phyloP scores from a whole-genome alignment of 345 rosid genomes.

The Firmiana major region DNA sequence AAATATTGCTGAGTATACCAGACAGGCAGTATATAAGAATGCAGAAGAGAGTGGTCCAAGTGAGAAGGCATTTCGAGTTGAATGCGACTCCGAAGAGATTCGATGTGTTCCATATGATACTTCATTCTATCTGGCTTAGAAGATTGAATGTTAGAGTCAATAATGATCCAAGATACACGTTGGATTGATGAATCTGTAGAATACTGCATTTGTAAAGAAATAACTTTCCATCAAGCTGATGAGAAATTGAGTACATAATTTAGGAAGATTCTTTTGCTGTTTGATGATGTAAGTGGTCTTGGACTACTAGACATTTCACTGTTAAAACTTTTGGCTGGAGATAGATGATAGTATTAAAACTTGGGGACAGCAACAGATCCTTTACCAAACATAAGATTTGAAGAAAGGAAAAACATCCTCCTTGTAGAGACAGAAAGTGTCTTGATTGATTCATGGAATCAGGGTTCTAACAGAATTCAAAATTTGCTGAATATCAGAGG shows the following conservation, averaged over 20 bases:
- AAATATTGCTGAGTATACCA: slow-evolving; percentile 49
- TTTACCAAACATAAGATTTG: too few relatives aligned
- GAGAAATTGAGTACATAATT: background rate
- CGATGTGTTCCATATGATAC: slow-evolving; percentile 89
- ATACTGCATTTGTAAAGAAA: background rate
- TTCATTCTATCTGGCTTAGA: slow-evolving; percentile 84
- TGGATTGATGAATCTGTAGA: background rate
- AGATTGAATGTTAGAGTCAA: slow-evolving; percentile 59
- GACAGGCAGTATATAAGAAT: slow-evolving; percentile 64
- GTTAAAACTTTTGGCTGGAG: too few relatives aligned
- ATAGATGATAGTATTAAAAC: too few relatives aligned
- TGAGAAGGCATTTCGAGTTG: slow-evolving; percentile 71
- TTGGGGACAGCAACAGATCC: too few relatives aligned
- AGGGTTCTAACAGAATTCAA: too few relatives aligned
- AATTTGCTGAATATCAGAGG: background rate
- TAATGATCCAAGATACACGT: background rate
- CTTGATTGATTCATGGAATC: background rate
- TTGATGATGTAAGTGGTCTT: too few relatives aligned
- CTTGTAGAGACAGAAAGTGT: background rate
- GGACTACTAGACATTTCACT: too few relatives aligned
- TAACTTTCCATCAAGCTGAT: background rate
- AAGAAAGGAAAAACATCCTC: background rate
- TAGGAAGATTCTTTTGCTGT: background rate
- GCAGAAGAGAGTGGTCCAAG: slow-evolving; percentile 61
- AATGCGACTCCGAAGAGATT: slow-evolving; percentile 67